phyloP scores from a whole-genome alignment of 1,284 basidiomycete species.

The Ustilago loliicola region DNA sequence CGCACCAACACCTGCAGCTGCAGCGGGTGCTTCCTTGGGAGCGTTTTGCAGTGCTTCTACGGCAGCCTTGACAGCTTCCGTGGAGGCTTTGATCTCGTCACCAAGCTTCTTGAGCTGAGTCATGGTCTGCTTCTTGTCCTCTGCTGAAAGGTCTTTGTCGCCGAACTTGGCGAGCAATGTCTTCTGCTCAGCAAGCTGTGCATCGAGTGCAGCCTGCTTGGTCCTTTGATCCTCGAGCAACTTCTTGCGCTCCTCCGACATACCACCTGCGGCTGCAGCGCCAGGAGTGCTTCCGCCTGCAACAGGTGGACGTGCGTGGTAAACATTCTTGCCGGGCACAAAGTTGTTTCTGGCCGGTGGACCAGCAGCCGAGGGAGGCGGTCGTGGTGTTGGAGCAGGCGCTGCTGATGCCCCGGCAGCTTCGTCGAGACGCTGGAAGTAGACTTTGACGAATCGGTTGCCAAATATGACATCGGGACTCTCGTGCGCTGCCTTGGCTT shows the following conservation, averaged over 20 bases:
- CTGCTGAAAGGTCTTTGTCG: conserved; percentile 76
- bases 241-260: conserved; percentile 56
- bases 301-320: conserved; percentile 55
- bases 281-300: conserved; percentile 14
- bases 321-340: conserved; percentile 64
- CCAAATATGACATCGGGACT: conserved; percentile 92
- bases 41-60: conserved; percentile 69
- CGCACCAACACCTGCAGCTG: conserved; percentile 22
- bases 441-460: conserved; percentile 89
- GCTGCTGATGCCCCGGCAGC: conserved; percentile 78
- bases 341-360: conserved; percentile 48
- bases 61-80: conserved; percentile 69
- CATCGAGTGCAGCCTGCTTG: conserved; percentile 82
- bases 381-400: conserved; percentile 80
- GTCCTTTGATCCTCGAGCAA: conserved; percentile 74
- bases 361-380: conserved; percentile 20
- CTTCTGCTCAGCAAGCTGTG: conserved; percentile 91
- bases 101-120: conserved; percentile 81
- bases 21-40: conserved; percentile 49
- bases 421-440: conserved; percentile 68
- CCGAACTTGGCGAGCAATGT: conserved; percentile 80
- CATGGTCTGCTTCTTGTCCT: conserved; percentile 86
- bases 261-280: conserved; percentile 24
- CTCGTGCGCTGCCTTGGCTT: conserved; percentile 90
- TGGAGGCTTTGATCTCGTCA: conserved; percentile 79